phyloP scores from a whole-genome alignment of 1,139 yeast genomes.

The Yamadazyma buinensis region DNA sequence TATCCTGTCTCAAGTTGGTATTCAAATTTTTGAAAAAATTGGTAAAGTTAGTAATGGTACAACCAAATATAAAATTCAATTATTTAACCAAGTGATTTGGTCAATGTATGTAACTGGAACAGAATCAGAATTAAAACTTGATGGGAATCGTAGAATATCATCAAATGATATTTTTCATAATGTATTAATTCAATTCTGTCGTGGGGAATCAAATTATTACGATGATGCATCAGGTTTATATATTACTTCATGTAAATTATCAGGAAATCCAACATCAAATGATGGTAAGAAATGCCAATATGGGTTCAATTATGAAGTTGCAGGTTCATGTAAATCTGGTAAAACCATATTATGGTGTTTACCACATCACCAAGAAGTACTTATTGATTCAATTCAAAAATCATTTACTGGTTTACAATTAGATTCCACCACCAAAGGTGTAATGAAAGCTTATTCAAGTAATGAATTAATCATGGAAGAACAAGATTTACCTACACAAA shows the following conservation, averaged over 20 bases:
- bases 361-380: slow-evolving; percentile 63
- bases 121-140: slow-evolving; percentile 27
- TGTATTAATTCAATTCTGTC: slow-evolving; percentile 42
- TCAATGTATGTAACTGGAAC: slow-evolving; percentile 32
- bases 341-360: slow-evolving; percentile 47
- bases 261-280: slow-evolving; percentile 20
- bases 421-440: slow-evolving; percentile 69
- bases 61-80: slow-evolving; percentile 28
- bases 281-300: slow-evolving; percentile 26
- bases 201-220: slow-evolving; percentile 40
- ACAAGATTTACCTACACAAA: slow-evolving; percentile 42
- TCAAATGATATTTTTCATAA: slow-evolving; percentile 34
- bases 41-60: slow-evolving; percentile 10
- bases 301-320: slow-evolving; percentile 24
- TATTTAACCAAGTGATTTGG: slow-evolving; percentile 44
- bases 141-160: slow-evolving; percentile 54
- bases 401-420: slow-evolving; percentile 36
- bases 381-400: slow-evolving; percentile 19
- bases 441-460: slow-evolving; percentile 56
- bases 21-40: slow-evolving; percentile 38
- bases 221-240: slow-evolving; percentile 51
- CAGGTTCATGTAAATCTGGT: slow-evolving; percentile 29
- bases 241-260: slow-evolving; percentile 20
- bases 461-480: slow-evolving; percentile 47
- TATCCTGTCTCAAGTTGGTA: slow-evolving; percentile 61